Evolutionary conservation across 345 rosid species (phyloP), one percentile per base, ranked within the genome.

Genomic region (Arabidopsis arenosa): DNA sequence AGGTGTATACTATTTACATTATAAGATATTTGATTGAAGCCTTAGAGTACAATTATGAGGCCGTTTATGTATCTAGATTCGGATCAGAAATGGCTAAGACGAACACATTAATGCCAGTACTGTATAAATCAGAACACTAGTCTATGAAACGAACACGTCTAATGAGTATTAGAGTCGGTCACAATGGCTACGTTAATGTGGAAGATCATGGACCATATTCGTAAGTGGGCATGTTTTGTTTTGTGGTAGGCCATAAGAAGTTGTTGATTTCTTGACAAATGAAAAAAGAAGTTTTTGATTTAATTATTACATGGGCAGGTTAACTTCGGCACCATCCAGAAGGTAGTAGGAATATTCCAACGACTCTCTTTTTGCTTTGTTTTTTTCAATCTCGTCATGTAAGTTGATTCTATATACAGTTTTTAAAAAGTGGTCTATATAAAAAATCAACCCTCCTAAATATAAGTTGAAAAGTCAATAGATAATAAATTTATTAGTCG

Each of bases 171-270:
- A 44, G 58, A 68, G 57, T 69, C 41, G 51, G 64, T 65, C n/a
- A 49, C 30, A 60, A 61, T 60, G 74, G 18, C 7, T 59, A 18
- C 36, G 33, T 15, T 39, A 30, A 32, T 68, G 79, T 76, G 79
- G 79, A 76, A 68, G 51, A 68, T 61, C 49, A 26, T 43, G 33
- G 70, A 61, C 79, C 79, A 76, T 76, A 54, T 62, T 76, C n/a
- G 8, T 61, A 8, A 68, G 39, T 61, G 69, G 69, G 63, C 32
- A 51, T 40, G 64, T 43, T 30, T 40, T 75, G 68, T 49, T 33
- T 51, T 59, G 28, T 67, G 74, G 79, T 68, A 75, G 69, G 79
- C 56, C 75, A 76, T 53, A 61, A 49, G 7, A 40, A 36, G 23
- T 45, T 57, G 11, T 52, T 73, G 54, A 35, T 35, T 28, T 28